Evolutionary conservation across 2,329 filamentous ascomycete species (phyloP), one percentile per base, ranked within the genome.

Genomic region (Microdochium bolleyi): DNA sequence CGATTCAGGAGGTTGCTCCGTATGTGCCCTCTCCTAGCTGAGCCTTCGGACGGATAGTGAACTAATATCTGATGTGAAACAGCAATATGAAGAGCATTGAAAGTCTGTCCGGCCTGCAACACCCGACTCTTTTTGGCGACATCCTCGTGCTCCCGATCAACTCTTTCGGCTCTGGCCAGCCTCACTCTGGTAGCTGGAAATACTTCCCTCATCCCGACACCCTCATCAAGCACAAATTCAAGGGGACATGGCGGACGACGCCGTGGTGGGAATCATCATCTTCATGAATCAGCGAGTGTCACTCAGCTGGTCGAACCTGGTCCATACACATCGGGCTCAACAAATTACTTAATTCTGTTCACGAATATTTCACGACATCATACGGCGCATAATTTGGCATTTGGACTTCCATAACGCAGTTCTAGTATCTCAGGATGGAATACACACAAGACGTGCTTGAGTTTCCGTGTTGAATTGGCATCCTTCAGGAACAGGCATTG

Each of bases 191-290:
- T 22, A 52, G 51, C 14, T 37, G 32, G 22, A 37, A 16, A 13
- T 49, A 34, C 27, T 38, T 25, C 3, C 24, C 46, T 14, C 51
- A 44, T 7, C 13, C 21, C 14, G 48, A 50, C 25, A 46, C 16
- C 16, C 51, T 52, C 2, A 41, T 50, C 3, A 49, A 41, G n/a
- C 48, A 52, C 37, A 37, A 52, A 10, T 50, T 49, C 32, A 37
- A 52, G 11, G 51, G 53, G 2, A 41, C 51, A 13, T 52, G 64
- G 3, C 53, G 66, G 22, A 46, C 41, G 41, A 46, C 22, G 41
- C 41, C 41, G 4, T 46, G 41, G 41, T 46, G 41, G 24, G 48
- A 49, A 16, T 49, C 25, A 5, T 30, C 48, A 5, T 49, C 25
- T 16, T 21, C 19, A 19, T 16, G 24, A 9, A 13, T 8, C 48